Conservation (phyloP, 129 eudicot species). For the Kitagawia praeruptora region DNA sequence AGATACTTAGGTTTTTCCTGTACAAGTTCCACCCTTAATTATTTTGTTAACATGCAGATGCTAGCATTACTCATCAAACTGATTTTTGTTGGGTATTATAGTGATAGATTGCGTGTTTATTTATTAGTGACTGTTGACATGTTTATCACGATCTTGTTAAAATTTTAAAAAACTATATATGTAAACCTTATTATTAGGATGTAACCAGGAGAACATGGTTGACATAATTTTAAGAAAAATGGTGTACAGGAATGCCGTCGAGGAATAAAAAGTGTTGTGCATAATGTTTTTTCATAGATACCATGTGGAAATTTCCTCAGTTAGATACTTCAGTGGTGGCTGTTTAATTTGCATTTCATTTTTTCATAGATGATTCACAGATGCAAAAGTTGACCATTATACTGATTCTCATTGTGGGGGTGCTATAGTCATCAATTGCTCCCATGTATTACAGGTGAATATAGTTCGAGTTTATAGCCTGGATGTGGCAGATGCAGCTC, state of each 20-base stretch:
- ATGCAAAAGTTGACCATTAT: background rate
- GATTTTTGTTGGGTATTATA: background rate
- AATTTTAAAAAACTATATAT: background rate
- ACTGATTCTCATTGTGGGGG: background rate
- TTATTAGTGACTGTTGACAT: background rate
- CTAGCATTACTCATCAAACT: background rate
- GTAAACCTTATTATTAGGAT: background rate
- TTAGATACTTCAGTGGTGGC: background rate
- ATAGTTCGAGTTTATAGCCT: conserved; percentile 52
- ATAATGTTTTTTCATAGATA: background rate
- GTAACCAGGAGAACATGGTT: background rate
- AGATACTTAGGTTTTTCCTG: background rate
- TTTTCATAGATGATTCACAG: background rate
- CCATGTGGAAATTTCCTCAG: background rate
- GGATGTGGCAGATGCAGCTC: conserved; percentile 65
- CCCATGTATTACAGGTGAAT: conserved; percentile 38
- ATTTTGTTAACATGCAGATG: background rate
- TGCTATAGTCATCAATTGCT: background rate
- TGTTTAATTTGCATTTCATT: background rate
- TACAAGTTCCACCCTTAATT: background rate
- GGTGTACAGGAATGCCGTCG: background rate
- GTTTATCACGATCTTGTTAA: background rate
- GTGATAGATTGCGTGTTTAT: background rate
- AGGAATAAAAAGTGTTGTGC: background rate
- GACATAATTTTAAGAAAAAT: background rate